Evolutionary conservation across 2,329 filamentous ascomycete genomes (phyloP).

Genomic region (Trichoderma sp.): DNA sequence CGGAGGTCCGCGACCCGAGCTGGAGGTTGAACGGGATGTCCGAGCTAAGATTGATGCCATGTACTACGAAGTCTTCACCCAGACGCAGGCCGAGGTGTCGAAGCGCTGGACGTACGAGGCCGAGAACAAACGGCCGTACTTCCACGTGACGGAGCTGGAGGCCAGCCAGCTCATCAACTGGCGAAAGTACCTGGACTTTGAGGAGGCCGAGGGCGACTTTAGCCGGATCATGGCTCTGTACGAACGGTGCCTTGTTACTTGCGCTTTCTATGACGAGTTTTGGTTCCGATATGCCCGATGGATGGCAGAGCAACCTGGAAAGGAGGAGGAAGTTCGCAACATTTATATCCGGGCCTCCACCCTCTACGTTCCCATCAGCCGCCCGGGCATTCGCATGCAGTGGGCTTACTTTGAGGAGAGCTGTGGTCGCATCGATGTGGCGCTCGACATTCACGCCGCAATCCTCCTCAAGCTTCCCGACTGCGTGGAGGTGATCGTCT

Average conservation of each 20-base stretch:
- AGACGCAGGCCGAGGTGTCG: constrained; percentile 82
- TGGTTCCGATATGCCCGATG: constrained; percentile 97
- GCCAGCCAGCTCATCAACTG: constrained; percentile 83
- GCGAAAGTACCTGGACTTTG: constrained; percentile 95
- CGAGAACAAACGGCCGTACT: constrained; percentile 94
- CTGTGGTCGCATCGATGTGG: constrained; percentile 72
- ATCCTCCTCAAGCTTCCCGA: constrained; percentile 77
- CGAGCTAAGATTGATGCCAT: constrained; percentile 76
- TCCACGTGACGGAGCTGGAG: constrained; percentile 92
- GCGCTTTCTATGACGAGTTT: constrained; percentile 94
- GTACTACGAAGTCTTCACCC: constrained; percentile 78
- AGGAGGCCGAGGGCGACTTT: constrained; percentile 81
- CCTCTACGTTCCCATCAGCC: constrained; percentile 82
- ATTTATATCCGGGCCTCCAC: constrained; percentile 88
- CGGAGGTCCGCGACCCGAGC: constrained; percentile 62
- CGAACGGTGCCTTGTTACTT: constrained; percentile 89
- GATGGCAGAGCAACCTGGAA: constrained; percentile 80
- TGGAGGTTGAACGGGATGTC: constrained; percentile 82
- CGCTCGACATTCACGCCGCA: constrained; percentile 80
- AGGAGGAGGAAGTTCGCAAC: constrained; percentile 86
- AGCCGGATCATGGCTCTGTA: constrained; percentile 79
- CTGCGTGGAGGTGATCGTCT: constrained; percentile 84
- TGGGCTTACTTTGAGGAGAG: constrained; percentile 96
- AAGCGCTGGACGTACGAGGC: constrained; percentile 95
- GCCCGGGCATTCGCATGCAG: constrained; percentile 80